Base-by-base conservation (phyloP, 139 green algal genomes). In the Desmodesmus armatus region DNA sequence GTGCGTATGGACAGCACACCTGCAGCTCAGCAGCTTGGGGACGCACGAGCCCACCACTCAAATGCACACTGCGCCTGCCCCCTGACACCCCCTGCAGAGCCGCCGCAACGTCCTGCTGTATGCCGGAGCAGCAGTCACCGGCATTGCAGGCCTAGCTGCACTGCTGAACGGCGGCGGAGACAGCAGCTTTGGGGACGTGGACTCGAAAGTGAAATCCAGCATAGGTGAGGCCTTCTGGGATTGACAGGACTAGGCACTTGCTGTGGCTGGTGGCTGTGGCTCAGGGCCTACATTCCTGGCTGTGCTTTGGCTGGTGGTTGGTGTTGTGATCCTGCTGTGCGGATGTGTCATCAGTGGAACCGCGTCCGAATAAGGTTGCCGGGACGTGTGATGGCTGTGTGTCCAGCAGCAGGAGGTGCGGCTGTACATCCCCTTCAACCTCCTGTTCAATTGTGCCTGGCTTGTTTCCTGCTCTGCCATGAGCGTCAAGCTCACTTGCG, bases 91-190 rank as follows among this genome's bases (percentile, higher is more conserved):
- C n/a, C n/a, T 44, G 51, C 76, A 82, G 76, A 72, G 76, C 35
- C 76, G 76, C 33, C 76, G 76, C 37, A 72, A 49, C 33, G 67
- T 75, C 15, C 37, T 75, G 3, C 37, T 75, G 67, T 75, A 75
- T 75, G 67, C 37, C n/a, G 79, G 79, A 5, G 79, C 65, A 0
- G 79, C 19, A 9, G 79, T 44, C 5, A 65, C 79, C 53, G 63
- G 65, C 51, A 65, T 77, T 2, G 79, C 79, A 5, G 79, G 79
- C 29, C 21, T 77, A 31, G 79, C 63, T 49, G 79, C 79, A 40
- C 37, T 85, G 44, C 51, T 85, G 44, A 31, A 35, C 51, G 49
- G 49, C 17, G 49, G 74, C 49, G 29, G 33, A n/a, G 63, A 40
- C 65, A 69, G 76, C 51, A 49, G 51, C 51, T 19, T 21, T 55